Conservation (phyloP, 2,329 filamentous ascomycete genomes). For the Hymenoscyphus fructigenus region DNA sequence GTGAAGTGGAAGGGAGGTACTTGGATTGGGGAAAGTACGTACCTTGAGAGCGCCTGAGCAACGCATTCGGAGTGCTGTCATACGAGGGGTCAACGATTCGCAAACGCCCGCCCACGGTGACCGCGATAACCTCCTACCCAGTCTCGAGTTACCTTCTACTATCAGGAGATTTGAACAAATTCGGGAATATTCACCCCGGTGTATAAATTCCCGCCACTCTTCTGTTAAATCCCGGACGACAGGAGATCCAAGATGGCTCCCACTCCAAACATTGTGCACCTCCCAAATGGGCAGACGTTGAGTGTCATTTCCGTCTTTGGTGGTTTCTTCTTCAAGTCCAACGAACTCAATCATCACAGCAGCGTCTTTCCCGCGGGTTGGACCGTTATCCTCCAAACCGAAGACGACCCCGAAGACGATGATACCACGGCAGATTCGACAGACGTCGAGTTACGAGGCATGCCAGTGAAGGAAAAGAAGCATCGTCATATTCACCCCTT, state of each 20-base stretch:
- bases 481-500: constrained; percentile 61
- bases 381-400: constrained; percentile 82
- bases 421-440: constrained; percentile 31
- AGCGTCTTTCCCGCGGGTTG: constrained; percentile 81
- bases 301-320: constrained; percentile 84
- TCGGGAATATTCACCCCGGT: background rate
- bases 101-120: background rate
- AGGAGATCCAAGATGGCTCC: constrained; percentile 25
- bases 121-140: too few species aligned
- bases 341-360: constrained; percentile 67
- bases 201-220: background rate
- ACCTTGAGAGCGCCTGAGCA: background rate
- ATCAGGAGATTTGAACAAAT: too few species aligned
- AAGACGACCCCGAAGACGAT: constrained; percentile 40
- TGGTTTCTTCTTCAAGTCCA: constrained; percentile 85
- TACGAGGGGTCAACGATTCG: background rate
- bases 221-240: background rate
- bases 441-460: constrained; percentile 34
- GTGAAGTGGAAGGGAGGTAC: background rate
- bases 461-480: constrained; percentile 26
- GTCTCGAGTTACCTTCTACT: too few species aligned
- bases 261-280: constrained; percentile 51
- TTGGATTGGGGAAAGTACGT: background rate
- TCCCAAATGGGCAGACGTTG: constrained; percentile 86
- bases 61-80: background rate